These are phyloP conservation scores for Xylaria hypoxylon DNA, from an alignment of 2,329 filamentous ascomycete genomes.

Conservation along the genomic window DNA sequence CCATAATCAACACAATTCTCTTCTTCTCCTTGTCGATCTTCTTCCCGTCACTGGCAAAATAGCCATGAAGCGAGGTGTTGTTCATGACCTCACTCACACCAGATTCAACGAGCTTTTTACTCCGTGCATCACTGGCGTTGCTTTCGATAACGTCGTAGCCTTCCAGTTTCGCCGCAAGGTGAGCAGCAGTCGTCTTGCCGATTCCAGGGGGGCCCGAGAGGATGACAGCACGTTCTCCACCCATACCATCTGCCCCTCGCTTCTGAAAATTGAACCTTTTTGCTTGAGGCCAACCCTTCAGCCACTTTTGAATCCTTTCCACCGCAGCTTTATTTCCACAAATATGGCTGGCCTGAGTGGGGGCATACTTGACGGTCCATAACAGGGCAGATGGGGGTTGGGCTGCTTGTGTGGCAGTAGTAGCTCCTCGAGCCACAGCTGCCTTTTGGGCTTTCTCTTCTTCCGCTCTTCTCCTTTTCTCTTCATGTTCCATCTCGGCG, in stretches of 20 bases:
- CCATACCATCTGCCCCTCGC: constrained; percentile 85
- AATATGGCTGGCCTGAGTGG: constrained; percentile 84
- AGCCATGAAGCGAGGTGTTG: constrained; percentile 92
- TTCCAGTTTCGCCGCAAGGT: constrained; percentile 91
- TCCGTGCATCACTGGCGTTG: constrained; percentile 94
- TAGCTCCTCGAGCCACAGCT: constrained; percentile 57
- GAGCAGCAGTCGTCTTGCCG: constrained; percentile 96
- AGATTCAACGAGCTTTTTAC: constrained; percentile 93
- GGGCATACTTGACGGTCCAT: constrained; percentile 96
- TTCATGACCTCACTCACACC: constrained; percentile 91
- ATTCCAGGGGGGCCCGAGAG: constrained; percentile 96
- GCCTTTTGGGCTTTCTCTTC: constrained; percentile 66
- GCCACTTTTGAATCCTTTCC: constrained; percentile 89
- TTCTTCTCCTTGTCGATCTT: constrained; percentile 84
- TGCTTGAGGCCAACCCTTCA: constrained; percentile 82
- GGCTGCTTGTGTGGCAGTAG: constrained; percentile 54
- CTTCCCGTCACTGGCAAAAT: constrained; percentile 86
- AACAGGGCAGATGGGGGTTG: constrained; percentile 70
- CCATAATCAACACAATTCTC: constrained; percentile 97
- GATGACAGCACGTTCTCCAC: constrained; percentile 87
- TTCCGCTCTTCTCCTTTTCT: constrained; percentile 68
- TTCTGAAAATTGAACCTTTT: constrained; percentile 85
- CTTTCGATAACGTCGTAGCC: constrained; percentile 94
- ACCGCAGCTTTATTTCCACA: constrained; percentile 94
- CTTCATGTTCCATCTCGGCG: constrained; percentile 86